phyloP scores from a whole-genome alignment of 768 basidiomycete genomes.

The Saitozyma podzolica region DNA sequence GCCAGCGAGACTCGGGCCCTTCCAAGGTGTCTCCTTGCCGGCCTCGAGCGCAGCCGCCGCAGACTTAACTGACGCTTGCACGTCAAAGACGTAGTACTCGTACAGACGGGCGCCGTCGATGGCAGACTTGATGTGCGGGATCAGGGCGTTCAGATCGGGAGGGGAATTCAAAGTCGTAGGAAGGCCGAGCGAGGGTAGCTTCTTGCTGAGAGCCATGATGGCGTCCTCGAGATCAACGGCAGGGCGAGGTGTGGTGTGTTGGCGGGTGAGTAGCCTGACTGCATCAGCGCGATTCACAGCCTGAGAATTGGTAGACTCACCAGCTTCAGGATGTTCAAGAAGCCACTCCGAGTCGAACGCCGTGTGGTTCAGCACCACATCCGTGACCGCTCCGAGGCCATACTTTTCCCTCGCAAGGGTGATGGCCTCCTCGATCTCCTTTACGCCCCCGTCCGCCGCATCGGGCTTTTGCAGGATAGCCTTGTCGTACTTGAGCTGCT shows the following conservation, averaged over 20 bases:
- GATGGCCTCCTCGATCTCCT: slow-evolving; percentile 61
- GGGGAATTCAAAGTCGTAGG: slow-evolving; percentile 69
- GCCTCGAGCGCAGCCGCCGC: slow-evolving; percentile 61
- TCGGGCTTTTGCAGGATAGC: slow-evolving; percentile 60
- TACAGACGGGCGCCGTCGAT: slow-evolving; percentile 73
- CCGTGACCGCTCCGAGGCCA: slow-evolving; percentile 84
- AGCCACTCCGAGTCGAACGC: slow-evolving; percentile 93
- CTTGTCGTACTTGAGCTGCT: slow-evolving; percentile 82
- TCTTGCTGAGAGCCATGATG: slow-evolving; percentile 74
- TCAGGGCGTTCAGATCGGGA: slow-evolving; percentile 68
- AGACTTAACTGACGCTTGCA: slow-evolving; percentile 62
- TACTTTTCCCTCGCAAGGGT: slow-evolving; percentile 71
- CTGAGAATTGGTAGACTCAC: slow-evolving; percentile 54
- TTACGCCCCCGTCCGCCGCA: slow-evolving; percentile 59
- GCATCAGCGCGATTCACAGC: neutral
- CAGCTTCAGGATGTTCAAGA: slow-evolving; percentile 90
- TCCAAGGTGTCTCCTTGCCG: slow-evolving; percentile 60
- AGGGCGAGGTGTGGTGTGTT: slow-evolving; percentile 89
- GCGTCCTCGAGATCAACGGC: slow-evolving; percentile 89
- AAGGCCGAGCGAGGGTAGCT: slow-evolving; percentile 66
- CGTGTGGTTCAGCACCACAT: slow-evolving; percentile 97
- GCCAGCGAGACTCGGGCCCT: slow-evolving; percentile 61
- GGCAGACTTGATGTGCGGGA: slow-evolving; percentile 63
- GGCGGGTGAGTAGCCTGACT: slow-evolving; percentile 76
- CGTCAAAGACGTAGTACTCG: slow-evolving; percentile 92